Conservation (phyloP, 495 filamentous ascomycete genomes). For the Cladorrhinum samala region DNA sequence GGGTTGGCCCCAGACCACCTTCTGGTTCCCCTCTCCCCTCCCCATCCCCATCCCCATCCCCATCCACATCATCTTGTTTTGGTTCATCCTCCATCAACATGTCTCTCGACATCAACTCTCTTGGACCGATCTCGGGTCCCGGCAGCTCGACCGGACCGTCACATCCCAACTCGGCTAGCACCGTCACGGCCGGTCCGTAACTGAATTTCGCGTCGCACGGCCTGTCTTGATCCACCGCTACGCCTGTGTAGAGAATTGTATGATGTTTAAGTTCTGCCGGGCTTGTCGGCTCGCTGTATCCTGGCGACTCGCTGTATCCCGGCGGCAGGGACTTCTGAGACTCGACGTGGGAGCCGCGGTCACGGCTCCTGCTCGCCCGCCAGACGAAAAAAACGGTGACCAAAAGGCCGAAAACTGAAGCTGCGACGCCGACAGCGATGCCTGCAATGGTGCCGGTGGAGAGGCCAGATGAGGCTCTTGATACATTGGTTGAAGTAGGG, state of each 20-base stretch:
- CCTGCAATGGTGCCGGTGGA: conserved; percentile 17
- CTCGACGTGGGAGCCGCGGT: too few relatives aligned
- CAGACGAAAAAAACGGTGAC: conserved; percentile 12
- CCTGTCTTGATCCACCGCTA: too few relatives aligned
- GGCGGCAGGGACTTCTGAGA: too few relatives aligned
- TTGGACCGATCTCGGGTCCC: background rate
- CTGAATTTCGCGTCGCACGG: background rate
- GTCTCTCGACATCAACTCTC: background rate
- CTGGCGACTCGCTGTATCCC: too few relatives aligned
- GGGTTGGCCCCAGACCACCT: too few relatives aligned
- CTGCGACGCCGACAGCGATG: conserved; percentile 13
- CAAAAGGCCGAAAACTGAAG: conserved; percentile 10
- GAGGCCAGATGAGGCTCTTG: background rate
- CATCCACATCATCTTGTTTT: too few relatives aligned
- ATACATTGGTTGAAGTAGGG: background rate
- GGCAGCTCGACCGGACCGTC: background rate
- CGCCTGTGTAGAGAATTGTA: background rate
- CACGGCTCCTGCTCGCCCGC: conserved; percentile 8
- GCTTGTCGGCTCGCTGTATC: too few relatives aligned
- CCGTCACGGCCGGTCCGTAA: background rate
- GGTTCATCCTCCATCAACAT: background rate
- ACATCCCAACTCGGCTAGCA: background rate
- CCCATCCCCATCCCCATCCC: too few relatives aligned
- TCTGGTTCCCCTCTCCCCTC: too few relatives aligned
- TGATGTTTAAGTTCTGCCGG: background rate